A percentile compares a stretch with the other conserved stretches of the same genome.
These are phyloP conservation scores for Neofusicoccum sp. DNA, from an alignment of 2,329 filamentous ascomycete species.

Conservation along the genomic window DNA sequence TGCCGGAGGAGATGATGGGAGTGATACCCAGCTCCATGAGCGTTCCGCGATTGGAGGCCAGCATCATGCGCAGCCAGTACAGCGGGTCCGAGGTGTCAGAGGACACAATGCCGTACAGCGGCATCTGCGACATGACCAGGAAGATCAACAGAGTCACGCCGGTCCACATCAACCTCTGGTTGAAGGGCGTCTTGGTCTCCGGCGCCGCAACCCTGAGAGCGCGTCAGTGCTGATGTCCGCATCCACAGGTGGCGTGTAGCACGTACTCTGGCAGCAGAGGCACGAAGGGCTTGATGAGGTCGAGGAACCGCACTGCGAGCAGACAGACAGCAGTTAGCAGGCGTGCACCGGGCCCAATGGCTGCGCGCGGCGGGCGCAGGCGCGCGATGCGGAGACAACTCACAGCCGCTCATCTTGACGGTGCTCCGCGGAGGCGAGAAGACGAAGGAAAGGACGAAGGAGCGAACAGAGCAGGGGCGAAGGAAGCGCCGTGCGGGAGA, in stretches of 20 bases:
- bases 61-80: slow-evolving; percentile 99
- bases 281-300: slow-evolving; percentile 99
- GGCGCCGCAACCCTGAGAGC: slow-evolving; percentile 63
- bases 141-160: slow-evolving; percentile 86
- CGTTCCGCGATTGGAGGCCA: slow-evolving; percentile 96
- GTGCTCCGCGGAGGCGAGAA: slow-evolving; percentile 33
- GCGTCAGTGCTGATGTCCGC: slow-evolving; percentile 4
- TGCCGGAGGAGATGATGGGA: slow-evolving; percentile 98
- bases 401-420: slow-evolving; percentile 60
- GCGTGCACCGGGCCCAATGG: slow-evolving; percentile 21
- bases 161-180: slow-evolving; percentile 66
- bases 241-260: slow-evolving; percentile 21
- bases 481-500: slow-evolving; percentile 2
- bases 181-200: slow-evolving; percentile 98
- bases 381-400: slow-evolving; percentile 37
- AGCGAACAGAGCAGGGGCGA: slow-evolving; percentile 2
- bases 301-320: slow-evolving; percentile 87
- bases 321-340: slow-evolving; percentile 23
- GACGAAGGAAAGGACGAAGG: slow-evolving; percentile 18
- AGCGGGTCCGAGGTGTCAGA: slow-evolving; percentile 93
- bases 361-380: not conserved
- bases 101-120: slow-evolving; percentile 94
- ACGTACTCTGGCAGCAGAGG: slow-evolving; percentile 95
- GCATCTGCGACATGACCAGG: slow-evolving; percentile 99
- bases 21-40: slow-evolving; percentile 95